These are phyloP conservation scores for Prunus davidiana DNA, from an alignment of 306 rosid species.

Conservation along the genomic window DNA sequence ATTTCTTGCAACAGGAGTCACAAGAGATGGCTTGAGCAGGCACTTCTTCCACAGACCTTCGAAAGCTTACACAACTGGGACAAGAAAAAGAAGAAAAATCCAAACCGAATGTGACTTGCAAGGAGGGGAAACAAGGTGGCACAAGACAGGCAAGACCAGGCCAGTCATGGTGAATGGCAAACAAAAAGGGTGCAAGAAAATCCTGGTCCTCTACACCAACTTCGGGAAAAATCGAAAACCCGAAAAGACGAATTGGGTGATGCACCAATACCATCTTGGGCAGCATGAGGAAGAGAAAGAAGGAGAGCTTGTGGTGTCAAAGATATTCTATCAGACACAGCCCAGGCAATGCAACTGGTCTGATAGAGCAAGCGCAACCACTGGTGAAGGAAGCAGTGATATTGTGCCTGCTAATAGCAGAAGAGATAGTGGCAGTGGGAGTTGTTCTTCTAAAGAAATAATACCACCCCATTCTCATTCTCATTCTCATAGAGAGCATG, in stretches of 20 bases:
- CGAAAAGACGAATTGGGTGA: constrained; percentile 95
- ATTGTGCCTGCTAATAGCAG: constrained; percentile 17
- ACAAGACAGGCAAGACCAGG: constrained; percentile 93
- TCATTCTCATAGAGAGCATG: constrained; percentile 36
- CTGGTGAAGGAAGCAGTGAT: constrained; percentile 47
- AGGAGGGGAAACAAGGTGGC: constrained; percentile 96
- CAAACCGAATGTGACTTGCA: constrained; percentile 79
- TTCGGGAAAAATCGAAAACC: constrained; percentile 95
- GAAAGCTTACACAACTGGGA: constrained; percentile 98
- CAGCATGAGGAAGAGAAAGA: constrained; percentile 88
- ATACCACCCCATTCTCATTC: background rate
- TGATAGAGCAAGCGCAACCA: constrained; percentile 37
- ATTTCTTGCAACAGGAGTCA: constrained; percentile 54
- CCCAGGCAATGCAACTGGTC: constrained; percentile 97
- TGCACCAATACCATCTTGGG: constrained; percentile 96
- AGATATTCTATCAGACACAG: constrained; percentile 92
- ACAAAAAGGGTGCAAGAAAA: constrained; percentile 96
- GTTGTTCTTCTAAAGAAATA: constrained; percentile 69
- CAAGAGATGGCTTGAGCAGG: constrained; percentile 87
- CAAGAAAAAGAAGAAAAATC: constrained; percentile 87
- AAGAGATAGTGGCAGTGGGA: constrained; percentile 65
- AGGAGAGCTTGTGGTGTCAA: constrained; percentile 92
- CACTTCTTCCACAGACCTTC: constrained; percentile 98
- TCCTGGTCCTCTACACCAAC: constrained; percentile 85
- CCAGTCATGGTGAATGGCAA: constrained; percentile 83